Percentiles rank a stretch among this genome's conserved stretches.
These are phyloP conservation scores for Eutrema heterophyllum DNA, from an alignment of 345 rosid genomes.

Conservation along the genomic window DNA sequence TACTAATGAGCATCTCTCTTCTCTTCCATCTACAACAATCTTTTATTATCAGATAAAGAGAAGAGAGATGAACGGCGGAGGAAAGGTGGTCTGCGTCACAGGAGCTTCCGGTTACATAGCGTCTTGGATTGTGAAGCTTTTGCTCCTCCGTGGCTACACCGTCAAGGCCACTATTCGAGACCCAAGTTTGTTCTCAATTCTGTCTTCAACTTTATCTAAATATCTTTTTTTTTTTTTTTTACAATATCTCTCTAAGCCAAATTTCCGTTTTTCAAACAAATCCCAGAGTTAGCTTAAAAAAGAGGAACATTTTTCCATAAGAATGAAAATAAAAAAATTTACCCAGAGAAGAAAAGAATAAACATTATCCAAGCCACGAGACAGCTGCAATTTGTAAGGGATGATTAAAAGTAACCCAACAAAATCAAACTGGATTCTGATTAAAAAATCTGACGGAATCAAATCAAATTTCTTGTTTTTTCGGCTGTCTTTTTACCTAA, in stretches of 20 bases:
- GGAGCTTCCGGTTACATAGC: conserved; percentile 53
- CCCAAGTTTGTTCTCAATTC: conserved; percentile 32
- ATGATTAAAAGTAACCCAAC: background rate
- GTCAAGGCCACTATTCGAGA: conserved; percentile 45
- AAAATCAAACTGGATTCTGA: background rate
- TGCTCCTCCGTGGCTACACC: conserved; percentile 45
- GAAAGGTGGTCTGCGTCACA: conserved; percentile 44
- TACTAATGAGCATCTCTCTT: background rate
- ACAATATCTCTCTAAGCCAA: background rate
- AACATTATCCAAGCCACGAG: background rate
- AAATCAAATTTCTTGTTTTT: too few species aligned
- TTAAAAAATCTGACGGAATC: background rate
- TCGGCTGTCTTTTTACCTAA: background rate
- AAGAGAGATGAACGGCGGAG: conserved; percentile 21
- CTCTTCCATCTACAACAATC: background rate
- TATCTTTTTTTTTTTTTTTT: background rate
- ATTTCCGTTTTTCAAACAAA: background rate
- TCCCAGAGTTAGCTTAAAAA: background rate
- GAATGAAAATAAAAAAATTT: background rate
- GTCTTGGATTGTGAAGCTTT: conserved; percentile 47
- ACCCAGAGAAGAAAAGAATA: too few species aligned
- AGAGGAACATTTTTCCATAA: background rate
- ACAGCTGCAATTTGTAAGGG: background rate
- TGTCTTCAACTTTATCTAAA: background rate
- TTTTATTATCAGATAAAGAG: background rate